A percentile compares a stretch with the other conserved stretches of the same genome.
These are phyloP conservation scores for Pichia exigua DNA, from an alignment of 805 yeast genomes.

Conservation along the genomic window DNA sequence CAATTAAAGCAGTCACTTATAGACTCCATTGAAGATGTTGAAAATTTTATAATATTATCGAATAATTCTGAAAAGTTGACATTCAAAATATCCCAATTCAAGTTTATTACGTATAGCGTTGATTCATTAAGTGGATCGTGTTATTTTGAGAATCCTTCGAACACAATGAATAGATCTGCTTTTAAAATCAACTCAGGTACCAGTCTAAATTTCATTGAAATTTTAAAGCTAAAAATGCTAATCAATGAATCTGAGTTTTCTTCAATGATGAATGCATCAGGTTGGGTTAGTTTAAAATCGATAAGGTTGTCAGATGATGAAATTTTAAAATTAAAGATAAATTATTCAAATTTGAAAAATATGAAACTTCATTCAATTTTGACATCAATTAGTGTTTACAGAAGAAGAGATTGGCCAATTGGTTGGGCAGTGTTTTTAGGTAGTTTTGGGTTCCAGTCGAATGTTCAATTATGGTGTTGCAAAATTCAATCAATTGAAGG, in stretches of 20 bases:
- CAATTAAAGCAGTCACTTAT: slow-evolving; percentile 27
- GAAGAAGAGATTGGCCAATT: slow-evolving; percentile 48
- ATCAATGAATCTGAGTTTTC: slow-evolving; percentile 43
- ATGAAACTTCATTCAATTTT: slow-evolving; percentile 17
- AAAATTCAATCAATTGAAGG: slow-evolving; percentile 41
- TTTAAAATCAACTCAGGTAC: slow-evolving; percentile 26
- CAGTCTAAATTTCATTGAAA: slow-evolving; percentile 21
- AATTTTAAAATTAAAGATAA: slow-evolving; percentile 32
- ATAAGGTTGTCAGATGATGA: slow-evolving; percentile 45
- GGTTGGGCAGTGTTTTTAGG: slow-evolving; percentile 46
- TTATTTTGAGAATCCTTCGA: slow-evolving; percentile 39
- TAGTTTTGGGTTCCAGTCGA: slow-evolving; percentile 28
- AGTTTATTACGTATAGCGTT: slow-evolving; percentile 25
- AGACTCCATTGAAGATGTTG: slow-evolving; percentile 23
- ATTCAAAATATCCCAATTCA: slow-evolving; percentile 23
- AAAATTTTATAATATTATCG: slow-evolving; percentile 21
- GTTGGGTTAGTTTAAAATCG: slow-evolving; percentile 58
- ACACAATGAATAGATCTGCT: slow-evolving; percentile 28
- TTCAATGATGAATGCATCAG: slow-evolving; percentile 52
- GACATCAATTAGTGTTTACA: slow-evolving; percentile 29
- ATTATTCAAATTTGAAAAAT: slow-evolving; percentile 22
- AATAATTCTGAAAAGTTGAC: slow-evolving; percentile 20
- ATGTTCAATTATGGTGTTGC: slow-evolving; percentile 45
- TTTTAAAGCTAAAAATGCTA: slow-evolving; percentile 42
- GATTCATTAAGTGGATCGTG: slow-evolving; percentile 34